Base-by-base conservation (phyloP, 2,329 filamentous ascomycete genomes). In the Coleophoma cylindrospora region DNA sequence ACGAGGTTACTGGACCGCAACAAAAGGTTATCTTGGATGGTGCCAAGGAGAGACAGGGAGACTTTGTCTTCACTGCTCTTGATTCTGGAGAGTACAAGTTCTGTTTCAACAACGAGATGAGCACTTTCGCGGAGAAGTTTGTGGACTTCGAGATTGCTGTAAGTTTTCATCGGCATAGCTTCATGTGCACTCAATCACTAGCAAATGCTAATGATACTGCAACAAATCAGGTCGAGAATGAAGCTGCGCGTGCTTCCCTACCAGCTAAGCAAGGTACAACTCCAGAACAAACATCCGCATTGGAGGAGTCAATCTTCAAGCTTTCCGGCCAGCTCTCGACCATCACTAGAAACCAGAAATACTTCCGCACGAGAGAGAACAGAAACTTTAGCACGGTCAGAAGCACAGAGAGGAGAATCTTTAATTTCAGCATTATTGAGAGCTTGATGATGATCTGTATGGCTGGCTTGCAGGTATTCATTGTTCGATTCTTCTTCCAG, bases 31-130 rank as follows among this genome's bases (percentile, higher is more conserved):
- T 99, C 54, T 73, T 97, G 63, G 84, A 91, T 53, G 94, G 91
- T 54, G 77, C 85, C 61, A 97, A 96, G 74, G 94, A 89, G 74
- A 83, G 92, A 58, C 92, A 97, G 73, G 94, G 92, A 48, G 94
- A 99, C 71, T 97, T 95, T 66, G 94, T 99, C 55, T 99, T 99
- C 70, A 96, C 91, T 0, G 94, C 91, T 43, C 89, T 90, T 63
- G 83, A 90, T 47, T 66, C 80, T 7, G 94, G 94, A 58, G 92
- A 97, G 65, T 96, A 97, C 74, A 83, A 84, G 48, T 97, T 99
- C 75, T 99, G 94, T 80, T 99, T 99, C 77, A 88, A 91, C 73
- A 99, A 99, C 66, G 87, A 94, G 67, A 96, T 99, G 88, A 95
- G 89, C 66, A 97, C 92, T 0, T 96, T 96, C 67, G 86, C 91